These are phyloP conservation scores for Leccinum truebloodii DNA, from an alignment of 768 basidiomycete species.

Conservation along the genomic window DNA sequence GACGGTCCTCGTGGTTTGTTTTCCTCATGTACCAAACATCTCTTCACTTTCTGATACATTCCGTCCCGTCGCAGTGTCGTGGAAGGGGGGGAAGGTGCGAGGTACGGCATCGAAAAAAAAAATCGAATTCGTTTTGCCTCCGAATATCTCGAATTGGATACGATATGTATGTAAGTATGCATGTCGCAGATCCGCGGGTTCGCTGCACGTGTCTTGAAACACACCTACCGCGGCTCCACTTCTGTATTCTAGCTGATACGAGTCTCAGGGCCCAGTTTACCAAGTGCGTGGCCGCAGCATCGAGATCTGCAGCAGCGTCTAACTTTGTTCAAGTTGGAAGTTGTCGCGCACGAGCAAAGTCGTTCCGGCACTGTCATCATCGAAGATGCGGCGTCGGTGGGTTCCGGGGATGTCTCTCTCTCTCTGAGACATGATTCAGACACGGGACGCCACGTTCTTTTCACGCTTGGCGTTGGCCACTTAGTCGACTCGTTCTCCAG, in stretches of 20 bases:
- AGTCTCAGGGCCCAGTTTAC: not conserved
- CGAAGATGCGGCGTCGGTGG: not conserved
- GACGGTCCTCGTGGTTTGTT: not conserved
- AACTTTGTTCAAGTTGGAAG: not conserved
- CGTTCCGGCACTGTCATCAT: not conserved
- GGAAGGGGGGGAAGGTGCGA: not conserved
- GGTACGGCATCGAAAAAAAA: not conserved
- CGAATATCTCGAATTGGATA: not conserved
- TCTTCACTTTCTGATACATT: not conserved
- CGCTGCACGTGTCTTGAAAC: not conserved
- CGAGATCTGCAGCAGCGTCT: not conserved
- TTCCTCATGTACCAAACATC: not conserved
- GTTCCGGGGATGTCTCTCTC: not conserved
- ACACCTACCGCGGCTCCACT: not conserved
- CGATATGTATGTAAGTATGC: not conserved
- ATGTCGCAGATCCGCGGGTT: not conserved
- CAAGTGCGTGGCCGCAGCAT: not conserved
- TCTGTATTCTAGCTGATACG: not conserved
- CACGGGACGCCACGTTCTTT: not conserved
- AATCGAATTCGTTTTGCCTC: not conserved
- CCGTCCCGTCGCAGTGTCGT: not conserved
- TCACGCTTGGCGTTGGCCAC: not conserved
- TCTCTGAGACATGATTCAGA: not conserved
- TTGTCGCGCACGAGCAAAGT: not conserved
- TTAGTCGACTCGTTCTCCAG: not conserved